phyloP scores from a whole-genome alignment of 768 basidiomycete genomes.

The Boletus sp. region DNA sequence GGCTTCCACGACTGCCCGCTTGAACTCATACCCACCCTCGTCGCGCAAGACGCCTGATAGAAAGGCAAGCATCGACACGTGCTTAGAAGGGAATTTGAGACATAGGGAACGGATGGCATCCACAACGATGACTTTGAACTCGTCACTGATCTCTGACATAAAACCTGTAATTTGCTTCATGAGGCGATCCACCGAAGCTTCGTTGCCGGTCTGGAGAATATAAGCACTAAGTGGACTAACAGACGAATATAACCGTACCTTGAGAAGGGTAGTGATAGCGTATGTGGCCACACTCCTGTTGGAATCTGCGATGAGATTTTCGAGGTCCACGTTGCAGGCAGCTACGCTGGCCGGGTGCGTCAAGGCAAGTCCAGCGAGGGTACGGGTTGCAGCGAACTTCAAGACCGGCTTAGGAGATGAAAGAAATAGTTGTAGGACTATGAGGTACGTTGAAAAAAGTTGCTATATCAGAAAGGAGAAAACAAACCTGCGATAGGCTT shows the following conservation, averaged over 20 bases:
- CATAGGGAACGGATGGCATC: slow-evolving; percentile 97
- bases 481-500: slow-evolving; percentile 83
- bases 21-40: slow-evolving; percentile 99
- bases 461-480: neutral
- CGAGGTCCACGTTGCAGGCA: slow-evolving; percentile 93
- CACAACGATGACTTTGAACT: slow-evolving; percentile 99
- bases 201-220: slow-evolving; percentile 83
- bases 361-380: slow-evolving; percentile 85
- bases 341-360: slow-evolving; percentile 85
- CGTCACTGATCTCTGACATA: slow-evolving; percentile 99
- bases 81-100: slow-evolving; percentile 97
- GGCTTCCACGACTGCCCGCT: slow-evolving; percentile 97
- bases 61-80: slow-evolving; percentile 96
- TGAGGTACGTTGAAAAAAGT: slow-evolving; percentile 7
- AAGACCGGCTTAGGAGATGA: slow-evolving; percentile 93
- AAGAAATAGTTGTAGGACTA: slow-evolving; percentile 93
- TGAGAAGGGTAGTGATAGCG: slow-evolving; percentile 96
- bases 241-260: slow-evolving; percentile 46
- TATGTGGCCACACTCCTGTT: slow-evolving; percentile 98
- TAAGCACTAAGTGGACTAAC: neutral
- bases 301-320: slow-evolving; percentile 91
- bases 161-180: slow-evolving; percentile 99
- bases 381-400: slow-evolving; percentile 97
- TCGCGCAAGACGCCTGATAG: slow-evolving; percentile 94
- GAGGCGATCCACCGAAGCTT: slow-evolving; percentile 96